phyloP scores from a whole-genome alignment of 116 monocot genomes.

The Dioscorea cayenensis region DNA sequence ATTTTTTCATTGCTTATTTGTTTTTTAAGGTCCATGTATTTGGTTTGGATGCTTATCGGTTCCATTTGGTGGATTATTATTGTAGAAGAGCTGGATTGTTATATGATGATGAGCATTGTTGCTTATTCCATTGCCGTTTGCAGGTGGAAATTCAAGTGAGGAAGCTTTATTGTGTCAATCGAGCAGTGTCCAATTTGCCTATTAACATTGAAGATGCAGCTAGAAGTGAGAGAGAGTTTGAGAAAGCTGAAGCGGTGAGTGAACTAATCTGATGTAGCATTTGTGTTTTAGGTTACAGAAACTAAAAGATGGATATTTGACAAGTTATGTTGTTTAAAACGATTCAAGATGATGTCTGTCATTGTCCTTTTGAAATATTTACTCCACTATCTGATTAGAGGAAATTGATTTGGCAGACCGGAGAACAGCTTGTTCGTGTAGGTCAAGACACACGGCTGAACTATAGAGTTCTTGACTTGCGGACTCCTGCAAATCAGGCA shows the following conservation, averaged over 20 bases:
- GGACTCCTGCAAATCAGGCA: slow-evolving; percentile 78
- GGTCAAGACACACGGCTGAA: slow-evolving; percentile 90
- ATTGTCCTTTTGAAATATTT: background rate
- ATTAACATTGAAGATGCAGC: slow-evolving; percentile 93
- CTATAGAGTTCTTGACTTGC: slow-evolving; percentile 66
- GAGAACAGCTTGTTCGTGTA: slow-evolving; percentile 87
- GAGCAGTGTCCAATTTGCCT: slow-evolving; percentile 63
- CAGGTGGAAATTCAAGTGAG: slow-evolving; percentile 88
- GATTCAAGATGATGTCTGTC: background rate
- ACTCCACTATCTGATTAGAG: background rate
- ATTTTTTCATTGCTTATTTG: too few relatives aligned
- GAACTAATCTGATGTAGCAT: background rate
- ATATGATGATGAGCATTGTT: background rate
- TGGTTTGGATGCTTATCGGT: background rate
- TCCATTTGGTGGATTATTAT: background rate
- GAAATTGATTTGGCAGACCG: slow-evolving; percentile 31
- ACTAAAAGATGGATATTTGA: background rate
- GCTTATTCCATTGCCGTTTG: background rate
- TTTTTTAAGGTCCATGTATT: background rate
- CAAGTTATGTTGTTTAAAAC: background rate
- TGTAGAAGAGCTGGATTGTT: background rate
- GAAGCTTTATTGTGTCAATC: slow-evolving; percentile 77
- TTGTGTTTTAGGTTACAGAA: background rate
- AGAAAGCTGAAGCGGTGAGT: slow-evolving; percentile 65
- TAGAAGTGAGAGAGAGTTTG: slow-evolving; percentile 74